A percentile compares a stretch with the other conserved stretches of the same genome.
phyloP scores from a whole-genome alignment of 345 rosid species.

The Syzygium aromaticum region DNA sequence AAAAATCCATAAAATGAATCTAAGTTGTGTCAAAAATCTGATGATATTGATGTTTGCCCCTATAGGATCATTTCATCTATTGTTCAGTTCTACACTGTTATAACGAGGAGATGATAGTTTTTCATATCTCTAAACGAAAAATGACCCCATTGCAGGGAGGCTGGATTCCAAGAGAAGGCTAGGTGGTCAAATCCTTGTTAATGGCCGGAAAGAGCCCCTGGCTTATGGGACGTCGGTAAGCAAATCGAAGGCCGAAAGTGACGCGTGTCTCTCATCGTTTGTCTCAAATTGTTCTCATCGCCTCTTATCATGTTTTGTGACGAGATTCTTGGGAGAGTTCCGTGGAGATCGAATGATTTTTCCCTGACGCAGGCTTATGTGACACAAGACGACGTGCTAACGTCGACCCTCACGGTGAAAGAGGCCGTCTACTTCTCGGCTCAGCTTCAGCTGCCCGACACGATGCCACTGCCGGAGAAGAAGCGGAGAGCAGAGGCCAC shows the following conservation, averaged over 20 bases:
- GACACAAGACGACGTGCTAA: constrained; percentile 40
- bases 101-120: background rate
- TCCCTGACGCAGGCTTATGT: constrained; percentile 25
- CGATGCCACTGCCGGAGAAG: constrained; percentile 30
- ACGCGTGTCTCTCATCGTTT: too few species aligned
- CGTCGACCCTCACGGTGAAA: constrained; percentile 27
- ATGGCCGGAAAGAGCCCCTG: constrained; percentile 5
- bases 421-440: constrained; percentile 52
- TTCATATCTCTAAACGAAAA: background rate
- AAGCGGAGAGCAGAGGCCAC: constrained; percentile 39
- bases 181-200: constrained; percentile 6
- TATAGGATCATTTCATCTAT: background rate
- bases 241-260: background rate
- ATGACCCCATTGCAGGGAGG: background rate
- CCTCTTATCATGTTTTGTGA: background rate
- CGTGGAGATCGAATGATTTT: background rate
- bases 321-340: background rate
- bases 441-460: constrained; percentile 43
- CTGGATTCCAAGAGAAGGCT: constrained; percentile 4
- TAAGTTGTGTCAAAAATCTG: background rate
- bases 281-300: too few species aligned
- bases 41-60: background rate
- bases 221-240: constrained; percentile 8
- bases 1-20: background rate
- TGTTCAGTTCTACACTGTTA: background rate